Percentiles rank a stretch among this genome's conserved stretches.
phyloP scores from a whole-genome alignment of 2,329 filamentous ascomycete genomes.

The Talaromyces sp. region DNA sequence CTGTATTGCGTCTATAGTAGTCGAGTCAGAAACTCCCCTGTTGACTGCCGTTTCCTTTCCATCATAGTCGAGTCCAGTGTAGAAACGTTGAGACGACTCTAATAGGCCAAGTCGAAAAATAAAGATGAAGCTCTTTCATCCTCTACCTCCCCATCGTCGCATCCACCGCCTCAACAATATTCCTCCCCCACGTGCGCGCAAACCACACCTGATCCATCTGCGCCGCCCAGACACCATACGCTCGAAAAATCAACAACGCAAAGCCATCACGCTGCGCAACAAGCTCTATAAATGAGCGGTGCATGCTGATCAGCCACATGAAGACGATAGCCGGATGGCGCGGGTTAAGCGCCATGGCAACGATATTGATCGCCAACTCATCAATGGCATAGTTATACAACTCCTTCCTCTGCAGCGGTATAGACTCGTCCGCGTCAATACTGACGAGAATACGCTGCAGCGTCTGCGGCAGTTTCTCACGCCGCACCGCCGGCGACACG shows the following conservation, averaged over 20 bases:
- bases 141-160: not conserved
- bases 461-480: not conserved
- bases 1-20: too few species aligned
- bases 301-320: conserved; percentile 8
- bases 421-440: not conserved
- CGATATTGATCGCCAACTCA: not conserved
- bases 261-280: not conserved
- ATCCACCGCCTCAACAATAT: not conserved
- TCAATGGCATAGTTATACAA: conserved; percentile 3
- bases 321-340: conserved; percentile 4
- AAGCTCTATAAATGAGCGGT: conserved; percentile 4
- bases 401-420: not conserved
- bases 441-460: not conserved
- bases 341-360: not conserved
- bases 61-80: too few species aligned
- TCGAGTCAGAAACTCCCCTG: too few species aligned
- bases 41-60: too few species aligned
- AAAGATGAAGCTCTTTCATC: not conserved
- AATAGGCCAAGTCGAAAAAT: too few species aligned
- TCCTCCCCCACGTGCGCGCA: not conserved
- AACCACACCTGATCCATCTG: conserved; percentile 3
- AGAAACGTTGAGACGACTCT: too few species aligned
- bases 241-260: conserved; percentile 3
- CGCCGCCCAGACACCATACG: not conserved
- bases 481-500: not conserved